Percentiles rank a stretch among this genome's conserved stretches.
Conservation (phyloP, 1,284 basidiomycete species). For the Naganishia sp. region DNA sequence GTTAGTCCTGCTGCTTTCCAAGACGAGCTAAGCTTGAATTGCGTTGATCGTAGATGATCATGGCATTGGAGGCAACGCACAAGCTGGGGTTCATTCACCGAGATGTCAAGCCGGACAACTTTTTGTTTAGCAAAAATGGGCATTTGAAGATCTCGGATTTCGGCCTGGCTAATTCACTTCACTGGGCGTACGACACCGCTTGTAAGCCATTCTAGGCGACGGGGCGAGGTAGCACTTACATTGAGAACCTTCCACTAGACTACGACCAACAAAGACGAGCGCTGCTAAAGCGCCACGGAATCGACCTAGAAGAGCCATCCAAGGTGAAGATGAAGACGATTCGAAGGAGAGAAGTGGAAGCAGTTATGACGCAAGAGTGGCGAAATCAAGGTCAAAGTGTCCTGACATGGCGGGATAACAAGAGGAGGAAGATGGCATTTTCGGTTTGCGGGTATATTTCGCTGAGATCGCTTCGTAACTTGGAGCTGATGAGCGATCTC, state of each 20-base stretch:
- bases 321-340: constrained; percentile 71
- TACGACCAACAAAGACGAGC: constrained; percentile 91
- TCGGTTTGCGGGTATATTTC: constrained; percentile 72
- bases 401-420: constrained; percentile 92
- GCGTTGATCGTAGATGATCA: constrained; percentile 69
- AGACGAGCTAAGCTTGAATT: background rate
- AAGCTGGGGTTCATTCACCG: constrained; percentile 94
- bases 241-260: constrained; percentile 58
- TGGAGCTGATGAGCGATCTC: background rate
- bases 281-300: constrained; percentile 86
- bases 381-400: constrained; percentile 70
- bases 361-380: constrained; percentile 68
- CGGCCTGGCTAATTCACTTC: constrained; percentile 73
- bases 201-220: constrained; percentile 58
- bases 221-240: no score
- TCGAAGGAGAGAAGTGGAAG: constrained; percentile 73
- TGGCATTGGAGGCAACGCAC: constrained; percentile 93
- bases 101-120: constrained; percentile 96
- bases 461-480: background rate
- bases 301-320: constrained; percentile 80
- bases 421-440: constrained; percentile 88
- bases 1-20: constrained; percentile 50
- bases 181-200: constrained; percentile 78
- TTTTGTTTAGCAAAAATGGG: constrained; percentile 86
- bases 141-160: constrained; percentile 96